Evolutionary conservation across 345 rosid genomes (phyloP), one percentile per base, ranked within the genome.

Genomic region (Euphorbia pulcherrima): DNA sequence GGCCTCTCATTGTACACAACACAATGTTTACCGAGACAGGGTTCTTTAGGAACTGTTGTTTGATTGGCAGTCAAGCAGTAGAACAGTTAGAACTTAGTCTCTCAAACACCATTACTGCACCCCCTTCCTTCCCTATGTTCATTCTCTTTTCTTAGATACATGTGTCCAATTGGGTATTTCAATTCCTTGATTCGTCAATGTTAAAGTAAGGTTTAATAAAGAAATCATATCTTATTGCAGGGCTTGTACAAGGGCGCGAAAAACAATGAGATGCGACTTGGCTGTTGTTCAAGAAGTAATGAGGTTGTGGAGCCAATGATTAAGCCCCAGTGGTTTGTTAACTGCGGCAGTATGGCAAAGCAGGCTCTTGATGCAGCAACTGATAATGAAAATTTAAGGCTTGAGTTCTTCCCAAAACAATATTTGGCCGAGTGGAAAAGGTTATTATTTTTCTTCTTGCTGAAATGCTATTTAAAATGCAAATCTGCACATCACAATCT

Each of bases 271-370:
- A 94, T 94, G 97, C 83, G 90, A 57, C 91, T 94, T 81, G 97
- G 96, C 52, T 69, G 77, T 72, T 89, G 92, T 77, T 83, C 90
- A 75, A 89, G 99, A 81, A 91, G 81, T 73, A 80, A 67, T 68
- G 97, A 91, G 76, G 87, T 94, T 72, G 73, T 89, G 35, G 97
- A 91, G 79, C 99, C 97, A 46, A 71, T 91, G 89, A 82, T 91
- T 74, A 94, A 89, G 85, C 97, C 96, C 40, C 97, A 91, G 53
- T 91, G 99, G 99, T 94, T 79, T 59, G 96, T 94, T 46, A 76
- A 78, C 47, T 91, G 97, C 78, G 68, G 79, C 70, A 76, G 33
- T 75, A 81, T 94, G 80, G 99, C 84, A 21, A 88, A 80, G 77
- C 80, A 86, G 69, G 97, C 93, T 76, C 97, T 94, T 60, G 86